Evolutionary conservation across 305 asterid species (phyloP).

Genomic region (Plantago coronopus): DNA sequence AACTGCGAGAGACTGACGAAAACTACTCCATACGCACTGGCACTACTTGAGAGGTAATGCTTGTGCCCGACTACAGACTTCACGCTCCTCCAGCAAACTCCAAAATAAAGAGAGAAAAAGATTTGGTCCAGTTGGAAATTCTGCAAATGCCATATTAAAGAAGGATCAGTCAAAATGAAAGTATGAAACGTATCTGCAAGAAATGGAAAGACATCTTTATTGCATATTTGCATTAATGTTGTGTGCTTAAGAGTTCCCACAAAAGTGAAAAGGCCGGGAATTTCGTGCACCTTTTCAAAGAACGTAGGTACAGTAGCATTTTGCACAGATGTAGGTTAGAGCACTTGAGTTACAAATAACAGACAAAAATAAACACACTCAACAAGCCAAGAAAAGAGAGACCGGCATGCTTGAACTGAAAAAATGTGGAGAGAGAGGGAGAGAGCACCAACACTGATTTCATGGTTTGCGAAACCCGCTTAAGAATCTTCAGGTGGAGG

Average conservation of each 20-base stretch:
- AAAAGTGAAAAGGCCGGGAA: background rate
- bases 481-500: slow-evolving; percentile 70
- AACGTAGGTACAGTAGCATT: no score
- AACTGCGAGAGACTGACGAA: background rate
- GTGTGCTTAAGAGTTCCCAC: background rate
- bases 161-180: background rate
- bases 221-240: background rate
- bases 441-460: background rate
- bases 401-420: background rate
- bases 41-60: background rate
- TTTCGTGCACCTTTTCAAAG: no score
- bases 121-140: background rate
- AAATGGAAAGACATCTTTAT: background rate
- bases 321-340: background rate
- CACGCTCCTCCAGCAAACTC: background rate
- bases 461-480: slow-evolving; percentile 31
- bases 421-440: background rate
- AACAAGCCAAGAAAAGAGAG: background rate
- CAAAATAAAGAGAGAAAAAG: background rate
- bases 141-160: background rate
- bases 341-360: background rate
- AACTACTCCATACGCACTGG: background rate
- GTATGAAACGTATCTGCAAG: background rate
- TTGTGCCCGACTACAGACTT: background rate
- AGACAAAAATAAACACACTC: background rate